Evolutionary conservation across 164 flowering plant genomes (phyloP).

Genomic region (Berberis thunbergii): DNA sequence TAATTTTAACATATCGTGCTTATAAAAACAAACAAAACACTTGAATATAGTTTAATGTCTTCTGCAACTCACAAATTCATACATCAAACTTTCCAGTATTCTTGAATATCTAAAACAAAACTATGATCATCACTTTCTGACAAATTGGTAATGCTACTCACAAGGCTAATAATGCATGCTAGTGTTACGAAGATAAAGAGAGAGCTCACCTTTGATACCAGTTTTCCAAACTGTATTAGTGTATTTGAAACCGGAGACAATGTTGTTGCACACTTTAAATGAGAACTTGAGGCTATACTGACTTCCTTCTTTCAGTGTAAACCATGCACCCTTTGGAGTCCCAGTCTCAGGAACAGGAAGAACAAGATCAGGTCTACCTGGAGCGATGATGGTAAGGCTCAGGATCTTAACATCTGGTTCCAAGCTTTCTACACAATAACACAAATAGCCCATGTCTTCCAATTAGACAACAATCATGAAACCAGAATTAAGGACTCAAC

Average conservation of each 20-base stretch:
- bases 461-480: background rate
- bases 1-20: no score
- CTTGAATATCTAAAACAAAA: no score
- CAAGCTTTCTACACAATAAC: conserved; percentile 26
- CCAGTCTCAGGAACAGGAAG: background rate
- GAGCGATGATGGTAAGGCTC: conserved; percentile 41
- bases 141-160: no score
- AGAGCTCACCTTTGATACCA: background rate
- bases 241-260: conserved; percentile 42
- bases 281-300: conserved; percentile 3
- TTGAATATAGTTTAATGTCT: no score
- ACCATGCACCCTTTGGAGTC: background rate
- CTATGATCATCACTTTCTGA: background rate
- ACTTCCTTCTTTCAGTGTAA: background rate
- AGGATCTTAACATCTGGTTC: conserved; percentile 55
- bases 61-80: no score
- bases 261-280: conserved; percentile 49
- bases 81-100: no score
- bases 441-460: background rate
- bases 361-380: conserved; percentile 7
- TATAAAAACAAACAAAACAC: no score
- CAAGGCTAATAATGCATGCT: background rate
- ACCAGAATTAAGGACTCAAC: no score
- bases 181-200: background rate
- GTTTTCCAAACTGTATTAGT: background rate